Base-by-base conservation (phyloP, 108 stramenopile species). In the Nitzschia sp. region DNA sequence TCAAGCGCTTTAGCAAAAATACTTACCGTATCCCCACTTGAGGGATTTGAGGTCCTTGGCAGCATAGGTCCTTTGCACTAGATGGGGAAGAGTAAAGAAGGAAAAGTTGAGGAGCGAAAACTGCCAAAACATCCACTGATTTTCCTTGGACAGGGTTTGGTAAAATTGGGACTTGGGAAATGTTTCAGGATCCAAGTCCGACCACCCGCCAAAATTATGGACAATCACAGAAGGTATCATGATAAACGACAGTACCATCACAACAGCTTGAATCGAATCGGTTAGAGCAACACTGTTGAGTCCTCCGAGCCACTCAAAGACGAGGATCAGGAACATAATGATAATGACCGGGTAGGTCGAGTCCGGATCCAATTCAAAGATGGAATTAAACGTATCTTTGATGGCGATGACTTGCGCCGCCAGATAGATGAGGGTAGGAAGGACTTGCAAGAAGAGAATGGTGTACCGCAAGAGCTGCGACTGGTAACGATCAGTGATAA, bases 271-370 rank as follows among this genome's bases (percentile, higher is more conserved):
- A 30, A 78, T 22, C 32, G 30, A 58, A 53, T 78, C 77, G n/a
- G 72, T 68, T 1, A 72, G 8, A 15, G 77, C 77, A 33, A 79
- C 73, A 45, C 58, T 47, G 21, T 23, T 41, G 15, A 79, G 34
- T 23, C 79, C 79, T 8, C 74, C 79, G 22, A 29, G 36, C 79
- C 79, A 80, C 32, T 80, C 79, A 45, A 75, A 75, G 21, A 70
- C 4, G 1, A 80, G 63, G 21, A 72, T 76, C 27, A 75, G 19
- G 15, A n/a, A 30, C 45, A 72, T 52, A 48, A 76, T 80, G 21
- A 76, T 44, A 6, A 68, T 57, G 19, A 67, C 74, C 26, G 79
- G 68, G 0, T 22, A 56, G 15, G 26, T 38, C 21, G 30, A 19
- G 30, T 74, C 78, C 8, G 54, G 26, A 45, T 72, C 32, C 22